Conservation (phyloP, 2,329 filamentous ascomycete species). For the Paecilomyces sp. region DNA sequence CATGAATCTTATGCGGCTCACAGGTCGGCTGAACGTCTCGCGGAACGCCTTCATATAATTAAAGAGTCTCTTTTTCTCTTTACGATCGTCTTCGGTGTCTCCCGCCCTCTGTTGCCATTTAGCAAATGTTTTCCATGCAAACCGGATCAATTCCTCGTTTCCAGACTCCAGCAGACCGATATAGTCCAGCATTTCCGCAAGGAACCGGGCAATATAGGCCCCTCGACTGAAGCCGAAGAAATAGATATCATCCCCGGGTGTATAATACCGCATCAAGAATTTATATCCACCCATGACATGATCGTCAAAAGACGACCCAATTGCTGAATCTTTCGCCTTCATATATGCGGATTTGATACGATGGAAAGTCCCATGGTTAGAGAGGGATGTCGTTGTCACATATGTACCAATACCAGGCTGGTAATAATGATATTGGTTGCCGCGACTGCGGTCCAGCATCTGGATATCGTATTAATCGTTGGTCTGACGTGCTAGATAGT, state of each 20-base stretch:
- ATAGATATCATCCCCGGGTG: conserved; percentile 53
- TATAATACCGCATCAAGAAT: conserved; percentile 69
- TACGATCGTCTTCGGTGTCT: conserved; percentile 19
- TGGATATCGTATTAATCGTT: conserved; percentile 4
- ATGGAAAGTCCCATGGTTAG: conserved; percentile 25
- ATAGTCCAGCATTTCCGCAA: conserved; percentile 79
- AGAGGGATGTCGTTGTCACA: conserved; percentile 28
- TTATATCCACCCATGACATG: conserved; percentile 80
- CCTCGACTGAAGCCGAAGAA: conserved; percentile 70
- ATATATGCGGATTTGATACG: conserved; percentile 48
- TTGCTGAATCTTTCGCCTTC: conserved; percentile 56
- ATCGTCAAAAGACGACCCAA: conserved; percentile 73
- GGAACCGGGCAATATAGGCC: conserved; percentile 65
- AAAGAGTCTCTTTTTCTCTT: conserved; percentile 48
- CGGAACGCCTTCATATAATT: conserved; percentile 71
- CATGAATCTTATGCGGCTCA: conserved; percentile 66
- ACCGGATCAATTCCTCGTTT: conserved; percentile 78
- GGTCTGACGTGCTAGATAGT: not conserved
- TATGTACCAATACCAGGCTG: conserved; percentile 41
- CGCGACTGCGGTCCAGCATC: conserved; percentile 35
- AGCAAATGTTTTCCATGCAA: conserved; percentile 61
- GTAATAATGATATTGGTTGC: conserved; percentile 36
- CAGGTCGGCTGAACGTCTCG: conserved; percentile 71
- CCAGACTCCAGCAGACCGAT: conserved; percentile 72
- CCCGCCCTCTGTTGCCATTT: conserved; percentile 33